Percentiles rank a stretch among this genome's conserved stretches.
Conservation (phyloP, 192 early-diverging fungal genomes). For the Backusella macrospora region DNA sequence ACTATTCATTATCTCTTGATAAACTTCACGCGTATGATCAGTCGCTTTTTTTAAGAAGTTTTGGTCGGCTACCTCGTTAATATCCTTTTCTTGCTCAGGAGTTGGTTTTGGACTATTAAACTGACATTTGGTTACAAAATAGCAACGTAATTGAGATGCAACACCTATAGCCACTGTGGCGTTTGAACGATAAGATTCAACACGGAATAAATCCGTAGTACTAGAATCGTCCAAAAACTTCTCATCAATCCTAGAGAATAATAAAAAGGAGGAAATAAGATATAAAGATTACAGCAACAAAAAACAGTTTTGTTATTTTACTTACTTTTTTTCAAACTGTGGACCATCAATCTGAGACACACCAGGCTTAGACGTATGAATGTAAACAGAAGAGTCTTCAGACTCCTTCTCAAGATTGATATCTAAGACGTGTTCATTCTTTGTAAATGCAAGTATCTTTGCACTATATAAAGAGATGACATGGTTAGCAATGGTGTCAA, state of each 20-base stretch:
- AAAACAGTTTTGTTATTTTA: neutral
- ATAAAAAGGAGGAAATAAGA: neutral
- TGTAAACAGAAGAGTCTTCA: constrained; percentile 91
- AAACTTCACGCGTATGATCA: constrained; percentile 85
- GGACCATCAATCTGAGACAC: constrained; percentile 86
- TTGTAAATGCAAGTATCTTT: constrained; percentile 91
- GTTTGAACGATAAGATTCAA: constrained; percentile 95
- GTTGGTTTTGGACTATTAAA: constrained; percentile 87
- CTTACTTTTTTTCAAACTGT: constrained; percentile 75
- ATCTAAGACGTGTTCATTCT: constrained; percentile 75
- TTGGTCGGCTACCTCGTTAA: constrained; percentile 85
- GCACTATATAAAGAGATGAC: constrained; percentile 96
- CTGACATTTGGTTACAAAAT: constrained; percentile 91
- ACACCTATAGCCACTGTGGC: constrained; percentile 85
- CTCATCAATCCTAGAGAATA: constrained; percentile 73
- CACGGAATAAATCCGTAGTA: constrained; percentile 74
- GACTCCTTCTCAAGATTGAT: constrained; percentile 91
- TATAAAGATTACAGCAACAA: neutral
- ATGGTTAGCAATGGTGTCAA: constrained; percentile 92
- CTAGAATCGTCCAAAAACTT: constrained; percentile 85
- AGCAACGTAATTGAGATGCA: constrained; percentile 83
- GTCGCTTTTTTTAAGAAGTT: constrained; percentile 96
- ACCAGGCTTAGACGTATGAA: constrained; percentile 93
- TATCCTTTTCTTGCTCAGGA: constrained; percentile 71
- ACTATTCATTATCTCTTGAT: constrained; percentile 82